Evolutionary conservation across 768 basidiomycete genomes (phyloP).

Genomic region (Pluteus cervinus): DNA sequence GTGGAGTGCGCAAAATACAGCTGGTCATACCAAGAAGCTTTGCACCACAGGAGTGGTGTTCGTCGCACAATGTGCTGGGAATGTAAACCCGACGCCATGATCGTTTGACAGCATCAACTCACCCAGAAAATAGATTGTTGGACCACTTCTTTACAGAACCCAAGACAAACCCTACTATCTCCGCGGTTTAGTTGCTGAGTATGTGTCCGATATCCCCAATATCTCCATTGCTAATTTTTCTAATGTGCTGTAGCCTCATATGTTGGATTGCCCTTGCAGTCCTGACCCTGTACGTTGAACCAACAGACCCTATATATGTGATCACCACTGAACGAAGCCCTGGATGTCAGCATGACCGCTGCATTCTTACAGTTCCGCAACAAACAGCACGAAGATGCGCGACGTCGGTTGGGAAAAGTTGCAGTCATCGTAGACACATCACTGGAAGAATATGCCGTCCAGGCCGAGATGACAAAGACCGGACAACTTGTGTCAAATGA

Average conservation of each 20-base stretch:
- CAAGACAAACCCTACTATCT: constrained; percentile 32
- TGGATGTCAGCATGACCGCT: constrained; percentile 22
- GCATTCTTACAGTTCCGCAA: constrained; percentile 31
- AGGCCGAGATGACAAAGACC: constrained; percentile 6
- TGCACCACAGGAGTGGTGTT: constrained; percentile 38
- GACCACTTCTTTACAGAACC: constrained; percentile 31
- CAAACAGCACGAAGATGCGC: constrained; percentile 25
- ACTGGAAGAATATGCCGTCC: constrained; percentile 23
- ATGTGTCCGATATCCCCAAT: constrained; percentile 1
- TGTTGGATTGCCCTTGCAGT: constrained; percentile 32
- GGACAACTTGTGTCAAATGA: constrained; percentile 17
- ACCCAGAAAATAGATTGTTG: constrained; percentile 19
- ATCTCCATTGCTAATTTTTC: neutral
- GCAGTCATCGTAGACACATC: constrained; percentile 30
- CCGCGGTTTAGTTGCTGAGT: constrained; percentile 32
- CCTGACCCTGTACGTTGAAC: constrained; percentile 27
- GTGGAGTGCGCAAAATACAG: constrained; percentile 35
- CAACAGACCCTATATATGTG: neutral
- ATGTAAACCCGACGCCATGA: constrained; percentile 18
- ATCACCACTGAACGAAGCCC: neutral
- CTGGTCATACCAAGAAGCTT: constrained; percentile 36
- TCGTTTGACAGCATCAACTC: neutral
- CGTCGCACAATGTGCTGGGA: constrained; percentile 40
- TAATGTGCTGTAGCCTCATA: constrained; percentile 20
- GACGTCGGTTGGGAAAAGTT: constrained; percentile 27